phyloP scores from a whole-genome alignment of 805 yeast genomes.

The Naumovozyma dairenensis region DNA sequence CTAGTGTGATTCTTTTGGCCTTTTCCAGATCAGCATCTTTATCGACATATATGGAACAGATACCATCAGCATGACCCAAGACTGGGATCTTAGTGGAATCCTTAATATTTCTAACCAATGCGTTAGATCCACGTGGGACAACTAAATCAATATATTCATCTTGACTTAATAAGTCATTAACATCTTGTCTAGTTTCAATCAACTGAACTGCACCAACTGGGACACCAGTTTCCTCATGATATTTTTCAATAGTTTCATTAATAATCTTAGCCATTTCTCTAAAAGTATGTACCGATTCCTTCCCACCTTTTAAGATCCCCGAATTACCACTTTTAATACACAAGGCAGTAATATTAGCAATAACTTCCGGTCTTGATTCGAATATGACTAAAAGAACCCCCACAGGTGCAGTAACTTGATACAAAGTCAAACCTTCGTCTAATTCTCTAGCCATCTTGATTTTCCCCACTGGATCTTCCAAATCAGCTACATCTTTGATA shows the following conservation, averaged over 20 bases:
- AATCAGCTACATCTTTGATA: slow-evolving; percentile 75
- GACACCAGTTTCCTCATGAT: slow-evolving; percentile 46
- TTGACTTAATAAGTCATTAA: slow-evolving; percentile 70
- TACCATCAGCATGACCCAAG: slow-evolving; percentile 97
- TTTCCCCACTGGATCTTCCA: slow-evolving; percentile 91
- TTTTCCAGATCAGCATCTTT: slow-evolving; percentile 64
- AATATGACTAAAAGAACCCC: slow-evolving; percentile 89
- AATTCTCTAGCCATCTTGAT: slow-evolving; percentile 71
- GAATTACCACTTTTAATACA: slow-evolving; percentile 96
- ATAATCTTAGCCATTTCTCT: slow-evolving; percentile 69
- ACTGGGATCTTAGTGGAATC: slow-evolving; percentile 89
- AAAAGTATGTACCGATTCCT: slow-evolving; percentile 81
- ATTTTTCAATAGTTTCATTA: slow-evolving; percentile 39
- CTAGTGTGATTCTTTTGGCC: slow-evolving; percentile 68
- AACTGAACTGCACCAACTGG: slow-evolving; percentile 79
- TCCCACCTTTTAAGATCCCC: slow-evolving; percentile 95
- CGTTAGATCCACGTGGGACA: slow-evolving; percentile 96
- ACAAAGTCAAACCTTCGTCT: slow-evolving; percentile 81
- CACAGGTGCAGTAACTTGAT: slow-evolving; percentile 83
- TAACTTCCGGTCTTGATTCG: slow-evolving; percentile 96
- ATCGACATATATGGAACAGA: slow-evolving; percentile 82
- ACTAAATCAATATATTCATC: slow-evolving; percentile 89
- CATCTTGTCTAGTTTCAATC: slow-evolving; percentile 83
- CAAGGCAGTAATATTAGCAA: slow-evolving; percentile 92
- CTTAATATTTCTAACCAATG: slow-evolving; percentile 78